Base-by-base conservation (phyloP, 768 basidiomycete species). In the Epithele typhae region DNA sequence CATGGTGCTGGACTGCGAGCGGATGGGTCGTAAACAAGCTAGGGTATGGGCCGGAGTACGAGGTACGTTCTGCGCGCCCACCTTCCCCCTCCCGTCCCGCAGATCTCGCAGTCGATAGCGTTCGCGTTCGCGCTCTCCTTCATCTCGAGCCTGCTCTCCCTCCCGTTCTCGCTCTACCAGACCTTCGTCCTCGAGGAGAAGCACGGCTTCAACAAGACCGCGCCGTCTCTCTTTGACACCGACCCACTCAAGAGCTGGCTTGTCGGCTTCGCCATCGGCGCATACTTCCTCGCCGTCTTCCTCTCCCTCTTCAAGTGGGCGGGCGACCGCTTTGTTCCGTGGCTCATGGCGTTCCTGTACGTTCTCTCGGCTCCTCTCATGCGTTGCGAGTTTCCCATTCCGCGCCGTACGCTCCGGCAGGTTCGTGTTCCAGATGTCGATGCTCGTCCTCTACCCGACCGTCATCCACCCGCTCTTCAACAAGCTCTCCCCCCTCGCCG, bases 151-250 rank as follows among this genome's bases (percentile, higher is more conserved):
- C 62, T 89, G 23, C 82, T 91, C 2, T 70, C 77, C 7, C 70
- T 93, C 10, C 92, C 95, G 17, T 69, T 92, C 34, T 81, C 78
- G 24, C 71, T 84, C 19, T 97, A 96, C 69, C 77, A 82, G 50
- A 96, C 92, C 3, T 99, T 99, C 61, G 87, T 93, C 5, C 74
- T 98, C 32, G 96, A 98, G 67, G 87, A 95, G 62, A 87, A 84
- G 54, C 92, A 96, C 54, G 94, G 94, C 0, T 98, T 97, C 75
- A 99, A 98, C 77, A 96, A 98, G 69, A 93, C 83, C 5, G 90
- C 92, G 0, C 78, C 80, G 1, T 57, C 58, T 14, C 69, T 94
- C 3, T 98, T 90, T 64, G 62, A 92, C 43, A 68, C 75, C 2
- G 95, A 99, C 64, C 61, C 89, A 30, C 24, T 94, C 58, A 97